Conservation (phyloP, 306 rosid genomes). For the Dryas octopetala region DNA sequence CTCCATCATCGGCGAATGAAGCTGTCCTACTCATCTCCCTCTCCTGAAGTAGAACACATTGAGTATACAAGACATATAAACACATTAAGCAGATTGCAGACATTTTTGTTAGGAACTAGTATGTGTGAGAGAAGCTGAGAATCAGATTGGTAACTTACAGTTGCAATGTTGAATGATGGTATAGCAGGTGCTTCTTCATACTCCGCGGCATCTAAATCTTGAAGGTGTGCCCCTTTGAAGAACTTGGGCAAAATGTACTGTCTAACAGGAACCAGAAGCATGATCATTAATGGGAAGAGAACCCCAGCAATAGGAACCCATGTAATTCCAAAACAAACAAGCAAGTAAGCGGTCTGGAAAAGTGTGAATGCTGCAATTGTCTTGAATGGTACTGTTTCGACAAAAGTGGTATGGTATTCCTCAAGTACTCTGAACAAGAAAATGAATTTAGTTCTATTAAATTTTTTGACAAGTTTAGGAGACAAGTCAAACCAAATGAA, state of each 20-base stretch:
- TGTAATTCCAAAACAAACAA: slow-evolving; percentile 74
- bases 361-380: slow-evolving; percentile 57
- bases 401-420: slow-evolving; percentile 60
- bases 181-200: slow-evolving; percentile 64
- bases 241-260: slow-evolving; percentile 78
- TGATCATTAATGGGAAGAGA: slow-evolving; percentile 79
- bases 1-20: slow-evolving; percentile 58
- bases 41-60: slow-evolving; percentile 38
- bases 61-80: slow-evolving; percentile 8
- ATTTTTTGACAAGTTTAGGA: not conserved
- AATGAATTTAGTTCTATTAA: slow-evolving; percentile 17
- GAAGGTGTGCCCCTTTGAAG: slow-evolving; percentile 72
- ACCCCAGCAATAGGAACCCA: slow-evolving; percentile 81
- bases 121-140: not conserved
- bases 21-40: slow-evolving; percentile 44
- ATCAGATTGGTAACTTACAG: slow-evolving; percentile 38
- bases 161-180: slow-evolving; percentile 46
- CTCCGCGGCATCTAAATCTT: slow-evolving; percentile 79
- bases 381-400: slow-evolving; percentile 80
- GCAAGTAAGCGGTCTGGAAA: slow-evolving; percentile 69
- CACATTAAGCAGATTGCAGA: not conserved
- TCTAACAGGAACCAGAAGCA: slow-evolving; percentile 87
- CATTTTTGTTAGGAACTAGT: not conserved
- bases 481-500: not conserved
- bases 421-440: slow-evolving; percentile 49